Percentiles rank a stretch among this genome's conserved stretches.
These are phyloP conservation scores for Rhodosporidiobolus odoratus DNA, from an alignment of 768 basidiomycete genomes.

Conservation along the genomic window DNA sequence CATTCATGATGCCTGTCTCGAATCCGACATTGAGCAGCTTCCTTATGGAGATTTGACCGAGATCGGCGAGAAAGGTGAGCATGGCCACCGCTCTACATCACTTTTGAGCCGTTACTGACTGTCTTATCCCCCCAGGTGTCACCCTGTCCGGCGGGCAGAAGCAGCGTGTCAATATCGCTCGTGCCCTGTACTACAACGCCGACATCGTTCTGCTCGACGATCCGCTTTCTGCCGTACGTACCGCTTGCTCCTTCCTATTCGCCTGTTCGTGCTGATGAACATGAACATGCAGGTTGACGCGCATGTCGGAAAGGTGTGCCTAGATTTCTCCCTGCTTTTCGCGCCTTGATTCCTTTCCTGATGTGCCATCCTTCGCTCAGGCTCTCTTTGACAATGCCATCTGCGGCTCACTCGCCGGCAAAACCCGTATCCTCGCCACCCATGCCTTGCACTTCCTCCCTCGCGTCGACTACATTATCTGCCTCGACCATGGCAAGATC, in stretches of 20 bases:
- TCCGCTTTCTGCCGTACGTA: constrained; percentile 49
- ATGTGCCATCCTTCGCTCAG: constrained; percentile 41
- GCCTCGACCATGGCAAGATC: constrained; percentile 68
- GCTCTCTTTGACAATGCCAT: constrained; percentile 79
- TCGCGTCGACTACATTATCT: constrained; percentile 74
- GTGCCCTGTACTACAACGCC: constrained; percentile 77
- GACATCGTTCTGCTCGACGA: constrained; percentile 76
- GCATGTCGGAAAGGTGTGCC: too few relatives aligned
- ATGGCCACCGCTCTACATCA: neutral
- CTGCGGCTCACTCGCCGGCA: constrained; percentile 57
- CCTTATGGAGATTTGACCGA: constrained; percentile 38
- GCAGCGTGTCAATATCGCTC: constrained; percentile 77
- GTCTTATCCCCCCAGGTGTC: constrained; percentile 48
- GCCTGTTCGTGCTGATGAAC: neutral
- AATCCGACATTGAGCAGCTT: constrained; percentile 36
- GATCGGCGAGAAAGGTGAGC: constrained; percentile 66
- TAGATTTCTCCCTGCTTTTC: too few relatives aligned
- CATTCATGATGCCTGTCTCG: constrained; percentile 33
- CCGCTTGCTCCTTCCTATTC: neutral
- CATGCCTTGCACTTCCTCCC: constrained; percentile 89
- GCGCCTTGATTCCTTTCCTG: too few relatives aligned
- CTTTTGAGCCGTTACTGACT: neutral
- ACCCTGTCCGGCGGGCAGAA: constrained; percentile 76
- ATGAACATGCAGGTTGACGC: constrained; percentile 73
- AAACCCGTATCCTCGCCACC: constrained; percentile 83